Evolutionary conservation across 2,329 filamentous ascomycete species (phyloP), one percentile per base, ranked within the genome.

Genomic region (Chaetomiaceae sp.): DNA sequence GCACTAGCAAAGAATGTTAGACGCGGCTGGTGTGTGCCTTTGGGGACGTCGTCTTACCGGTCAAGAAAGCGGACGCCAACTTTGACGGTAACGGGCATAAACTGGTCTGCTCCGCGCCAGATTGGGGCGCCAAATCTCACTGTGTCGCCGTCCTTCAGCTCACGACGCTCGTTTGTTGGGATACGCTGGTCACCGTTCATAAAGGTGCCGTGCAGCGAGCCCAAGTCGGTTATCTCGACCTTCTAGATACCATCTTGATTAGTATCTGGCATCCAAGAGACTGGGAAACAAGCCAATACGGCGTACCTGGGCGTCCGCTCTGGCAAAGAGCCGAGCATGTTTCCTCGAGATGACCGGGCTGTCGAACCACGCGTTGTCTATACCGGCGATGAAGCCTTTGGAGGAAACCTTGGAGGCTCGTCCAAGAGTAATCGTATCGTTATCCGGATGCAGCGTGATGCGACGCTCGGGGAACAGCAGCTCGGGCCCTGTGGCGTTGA

Each of bases 261-360:
- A 27, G 25, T 10, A 27, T 2, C 6, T 27, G 25, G 25, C 25
- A 27, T 6, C 25, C 6, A 3, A 27, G 25, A 27, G 25, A 7
- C 25, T n/a, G n/a, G n/a, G n/a, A n/a, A n/a, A n/a, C n/a, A n/a
- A n/a, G n/a, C n/a, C n/a, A n/a, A n/a, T n/a, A n/a, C n/a, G 25
- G 49, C 68, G 51, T 66, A 79, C 79, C 64, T 74, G 70, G 6
- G 64, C 60, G 2, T 72, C 63, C 9, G 71, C 59, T 43, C 77
- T 68, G 4, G 76, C 70, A 14, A 62, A 57, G 4, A 85, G 61
- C 38, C 77, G 67, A 14, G 85, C 86, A 66, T 89, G 86, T 10
- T 79, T 65, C 39, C 86, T 75, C 20, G 85, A 88, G 73, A 89
- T 85, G 31, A 89, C 85, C 0, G 85, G 80, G 50, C 80, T 85